Evolutionary conservation across 257 asterid species (phyloP).

Genomic region (Coffea eugenioides): DNA sequence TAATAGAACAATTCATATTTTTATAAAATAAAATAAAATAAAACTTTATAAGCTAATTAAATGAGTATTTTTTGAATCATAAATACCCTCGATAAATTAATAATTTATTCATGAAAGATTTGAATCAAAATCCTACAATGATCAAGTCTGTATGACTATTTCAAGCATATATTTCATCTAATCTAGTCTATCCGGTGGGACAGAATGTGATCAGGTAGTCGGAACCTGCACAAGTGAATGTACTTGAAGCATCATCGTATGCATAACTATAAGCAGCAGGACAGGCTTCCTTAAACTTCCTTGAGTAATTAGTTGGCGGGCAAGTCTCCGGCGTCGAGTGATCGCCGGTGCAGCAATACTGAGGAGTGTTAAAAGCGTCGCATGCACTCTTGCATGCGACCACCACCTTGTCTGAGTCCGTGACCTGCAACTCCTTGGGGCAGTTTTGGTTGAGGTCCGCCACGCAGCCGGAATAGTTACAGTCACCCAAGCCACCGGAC

Average conservation of each 20-base stretch:
- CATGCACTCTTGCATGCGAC: conserved; percentile 92
- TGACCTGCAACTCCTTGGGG: conserved; percentile 57
- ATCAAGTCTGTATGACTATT: not conserved
- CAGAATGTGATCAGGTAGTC: conserved; percentile 83
- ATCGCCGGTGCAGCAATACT: conserved; percentile 81
- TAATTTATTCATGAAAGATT: not conserved
- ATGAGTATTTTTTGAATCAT: no score
- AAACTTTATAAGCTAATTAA: no score
- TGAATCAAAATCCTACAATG: not conserved
- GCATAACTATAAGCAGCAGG: conserved; percentile 95
- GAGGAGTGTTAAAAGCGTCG: conserved; percentile 47
- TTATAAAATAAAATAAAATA: no score
- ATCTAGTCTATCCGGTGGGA: conserved; percentile 31
- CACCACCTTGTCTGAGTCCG: conserved; percentile 43
- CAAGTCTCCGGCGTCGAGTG: conserved; percentile 66
- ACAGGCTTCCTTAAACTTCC: conserved; percentile 72
- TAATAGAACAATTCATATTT: no score
- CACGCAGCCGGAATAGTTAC: conserved; percentile 66
- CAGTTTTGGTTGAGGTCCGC: conserved; percentile 47
- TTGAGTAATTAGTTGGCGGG: conserved; percentile 63
- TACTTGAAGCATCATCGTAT: conserved; percentile 77
- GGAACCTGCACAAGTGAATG: conserved; percentile 63
- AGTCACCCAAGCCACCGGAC: conserved; percentile 62
- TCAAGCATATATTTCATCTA: not conserved
- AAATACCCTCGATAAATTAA: not conserved